A percentile compares a stretch with the other conserved stretches of the same genome.
These are phyloP conservation scores for Entonaema liquescens DNA, from an alignment of 495 filamentous ascomycete genomes.

Conservation along the genomic window DNA sequence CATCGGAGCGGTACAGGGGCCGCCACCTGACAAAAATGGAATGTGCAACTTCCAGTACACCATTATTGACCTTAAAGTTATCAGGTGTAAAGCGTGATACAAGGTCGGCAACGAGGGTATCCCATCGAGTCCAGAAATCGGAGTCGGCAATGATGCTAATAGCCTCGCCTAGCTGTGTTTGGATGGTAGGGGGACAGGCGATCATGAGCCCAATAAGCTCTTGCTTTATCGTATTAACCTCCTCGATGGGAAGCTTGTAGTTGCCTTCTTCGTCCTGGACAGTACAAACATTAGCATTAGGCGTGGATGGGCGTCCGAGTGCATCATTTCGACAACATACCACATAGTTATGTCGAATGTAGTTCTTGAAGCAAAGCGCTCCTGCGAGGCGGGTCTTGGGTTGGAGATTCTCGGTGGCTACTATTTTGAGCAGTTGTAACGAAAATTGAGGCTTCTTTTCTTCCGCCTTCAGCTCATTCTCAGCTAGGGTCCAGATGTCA, in stretches of 20 bases:
- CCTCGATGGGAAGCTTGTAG: constrained; percentile 81
- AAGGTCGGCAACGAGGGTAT: constrained; percentile 82
- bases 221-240: constrained; percentile 87
- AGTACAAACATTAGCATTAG: constrained; percentile 19
- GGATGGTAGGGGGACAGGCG: constrained; percentile 82
- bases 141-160: constrained; percentile 97
- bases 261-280: constrained; percentile 84
- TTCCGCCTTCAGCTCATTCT: constrained; percentile 75
- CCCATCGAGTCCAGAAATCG: constrained; percentile 96
- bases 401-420: constrained; percentile 73
- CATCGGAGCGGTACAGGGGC: constrained; percentile 89
- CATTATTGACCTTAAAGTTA: constrained; percentile 84
- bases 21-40: constrained; percentile 98
- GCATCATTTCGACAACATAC: constrained; percentile 51
- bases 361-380: constrained; percentile 97
- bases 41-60: constrained; percentile 95
- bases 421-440: constrained; percentile 86
- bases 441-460: constrained; percentile 86
- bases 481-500: constrained; percentile 65
- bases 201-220: constrained; percentile 98
- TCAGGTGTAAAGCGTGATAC: constrained; percentile 82
- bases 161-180: constrained; percentile 93
- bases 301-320: neutral
- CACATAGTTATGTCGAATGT: constrained; percentile 89
- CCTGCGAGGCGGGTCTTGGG: constrained; percentile 84